Base-by-base conservation (phyloP, 495 filamentous ascomycete species). In the Clavariopsis aquatica region DNA sequence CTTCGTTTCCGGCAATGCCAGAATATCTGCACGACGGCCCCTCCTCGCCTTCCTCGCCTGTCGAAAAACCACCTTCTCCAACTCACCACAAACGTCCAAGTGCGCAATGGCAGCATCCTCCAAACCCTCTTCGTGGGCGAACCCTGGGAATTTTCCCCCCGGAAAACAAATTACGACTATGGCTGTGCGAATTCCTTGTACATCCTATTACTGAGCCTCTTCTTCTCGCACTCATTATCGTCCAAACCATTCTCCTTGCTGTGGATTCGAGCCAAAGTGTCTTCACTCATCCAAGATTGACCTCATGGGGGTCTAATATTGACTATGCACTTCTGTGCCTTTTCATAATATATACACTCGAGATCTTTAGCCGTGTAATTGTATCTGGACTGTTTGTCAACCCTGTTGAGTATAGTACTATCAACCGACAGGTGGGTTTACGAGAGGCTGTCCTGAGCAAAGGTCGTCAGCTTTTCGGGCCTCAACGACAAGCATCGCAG, bases 351-450 rank as follows among this genome's bases (percentile, higher is more conserved):
- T 99, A 97, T 72, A 96, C 94, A 8, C 73, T 95, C 19, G 94
- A 99, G 73, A 83, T 94, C 27, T 75, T 85, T 49, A 87, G 89
- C 55, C 86, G 90, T 62, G 86, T 90, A 38, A 86, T 98, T 61
- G 94, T 99, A 12, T 98, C 95, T 0, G 94, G 94, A 5, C 86
- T 97, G 57, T 79, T 99, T 41, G 78, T 95, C 57, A 99, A 99
- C 74, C 84, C 93, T 6, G 77, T 79, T 19, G 92, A 93, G 74
- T 95, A 93, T 72, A 93, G 85, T 71, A 93, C 89, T 20, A 86
- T 89, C 68, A 82, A 91, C 71, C 83, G 87, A 62, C 83, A 86
- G 58, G 78, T 87, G 43, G 87, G 90, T 3, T 75, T 96, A 19
- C 85, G 84, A 59, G 85, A 87, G 66, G 87, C 85, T n/a, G 77